Conservation (phyloP, 2,329 filamentous ascomycete species). For the Claviceps sp. region DNA sequence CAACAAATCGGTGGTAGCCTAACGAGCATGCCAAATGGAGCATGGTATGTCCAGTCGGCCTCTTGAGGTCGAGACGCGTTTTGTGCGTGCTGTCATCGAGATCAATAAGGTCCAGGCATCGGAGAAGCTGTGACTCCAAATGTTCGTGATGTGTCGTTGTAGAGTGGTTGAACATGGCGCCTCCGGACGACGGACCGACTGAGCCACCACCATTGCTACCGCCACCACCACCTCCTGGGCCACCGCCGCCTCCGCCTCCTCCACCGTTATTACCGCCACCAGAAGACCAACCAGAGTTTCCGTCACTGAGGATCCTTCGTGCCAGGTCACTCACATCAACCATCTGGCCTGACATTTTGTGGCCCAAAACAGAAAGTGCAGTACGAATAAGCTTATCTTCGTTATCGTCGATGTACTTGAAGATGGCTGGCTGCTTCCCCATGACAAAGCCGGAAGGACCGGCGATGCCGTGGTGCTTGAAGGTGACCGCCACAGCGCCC, state of each 20-base stretch:
- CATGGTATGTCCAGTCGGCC: slow-evolving; percentile 62
- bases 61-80: slow-evolving; percentile 52
- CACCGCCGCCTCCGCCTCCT: background rate
- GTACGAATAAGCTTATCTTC: slow-evolving; percentile 56
- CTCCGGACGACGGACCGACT: slow-evolving; percentile 26
- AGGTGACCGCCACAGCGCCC: slow-evolving; percentile 57
- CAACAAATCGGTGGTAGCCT: slow-evolving; percentile 62
- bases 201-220: slow-evolving; percentile 13
- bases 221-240: slow-evolving; percentile 12
- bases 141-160: slow-evolving; percentile 26
- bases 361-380: slow-evolving; percentile 49
- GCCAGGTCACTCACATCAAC: slow-evolving; percentile 50
- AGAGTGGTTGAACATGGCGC: slow-evolving; percentile 30
- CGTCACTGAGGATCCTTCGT: slow-evolving; percentile 41
- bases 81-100: slow-evolving; percentile 58
- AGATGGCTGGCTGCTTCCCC: slow-evolving; percentile 34
- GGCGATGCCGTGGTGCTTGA: slow-evolving; percentile 39
- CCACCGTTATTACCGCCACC: slow-evolving; percentile 7
- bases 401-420: slow-evolving; percentile 63
- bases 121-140: slow-evolving; percentile 56
- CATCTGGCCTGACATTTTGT: slow-evolving; percentile 50
- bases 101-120: slow-evolving; percentile 66
- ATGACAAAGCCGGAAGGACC: slow-evolving; percentile 22
- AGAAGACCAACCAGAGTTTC: slow-evolving; percentile 33
- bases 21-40: slow-evolving; percentile 66